Evolutionary conservation across 176 grass and related monocot genomes (phyloP).

Genomic region (Thinopyrum elongatum): DNA sequence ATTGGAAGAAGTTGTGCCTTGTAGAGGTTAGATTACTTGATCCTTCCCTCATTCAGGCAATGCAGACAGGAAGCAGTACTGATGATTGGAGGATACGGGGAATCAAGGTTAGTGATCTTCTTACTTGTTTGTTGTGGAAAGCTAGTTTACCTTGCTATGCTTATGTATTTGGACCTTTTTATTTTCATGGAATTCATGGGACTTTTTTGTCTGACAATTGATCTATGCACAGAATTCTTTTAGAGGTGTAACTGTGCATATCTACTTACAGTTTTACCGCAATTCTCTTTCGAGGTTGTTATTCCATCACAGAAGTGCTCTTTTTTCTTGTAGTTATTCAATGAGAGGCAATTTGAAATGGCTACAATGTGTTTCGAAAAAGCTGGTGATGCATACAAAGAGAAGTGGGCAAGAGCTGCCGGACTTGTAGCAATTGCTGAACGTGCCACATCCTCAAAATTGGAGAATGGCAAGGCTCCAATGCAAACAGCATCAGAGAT

Average conservation of each 20-base stretch:
- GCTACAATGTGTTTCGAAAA: constrained; percentile 87
- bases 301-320: not conserved
- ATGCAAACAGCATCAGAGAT: constrained; percentile 70
- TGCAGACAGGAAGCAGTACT: constrained; percentile 58
- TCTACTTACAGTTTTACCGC: not conserved
- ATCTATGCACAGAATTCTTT: not conserved
- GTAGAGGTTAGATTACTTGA: constrained; percentile 68
- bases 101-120: constrained; percentile 51
- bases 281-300: not conserved
- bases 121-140: constrained; percentile 2
- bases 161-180: not conserved
- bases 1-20: constrained; percentile 84
- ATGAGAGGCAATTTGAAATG: constrained; percentile 80
- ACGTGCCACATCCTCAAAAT: constrained; percentile 40
- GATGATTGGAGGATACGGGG: constrained; percentile 76
- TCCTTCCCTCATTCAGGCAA: constrained; percentile 56
- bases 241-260: not conserved
- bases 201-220: not conserved
- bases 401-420: constrained; percentile 76
- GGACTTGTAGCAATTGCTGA: constrained; percentile 69
- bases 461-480: constrained; percentile 38
- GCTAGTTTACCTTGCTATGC: not conserved
- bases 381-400: constrained; percentile 63
- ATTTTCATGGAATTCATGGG: not conserved
- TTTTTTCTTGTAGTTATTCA: constrained; percentile 61